Conservation (phyloP, 768 basidiomycete species). For the Macrolepiota albuminosa region DNA sequence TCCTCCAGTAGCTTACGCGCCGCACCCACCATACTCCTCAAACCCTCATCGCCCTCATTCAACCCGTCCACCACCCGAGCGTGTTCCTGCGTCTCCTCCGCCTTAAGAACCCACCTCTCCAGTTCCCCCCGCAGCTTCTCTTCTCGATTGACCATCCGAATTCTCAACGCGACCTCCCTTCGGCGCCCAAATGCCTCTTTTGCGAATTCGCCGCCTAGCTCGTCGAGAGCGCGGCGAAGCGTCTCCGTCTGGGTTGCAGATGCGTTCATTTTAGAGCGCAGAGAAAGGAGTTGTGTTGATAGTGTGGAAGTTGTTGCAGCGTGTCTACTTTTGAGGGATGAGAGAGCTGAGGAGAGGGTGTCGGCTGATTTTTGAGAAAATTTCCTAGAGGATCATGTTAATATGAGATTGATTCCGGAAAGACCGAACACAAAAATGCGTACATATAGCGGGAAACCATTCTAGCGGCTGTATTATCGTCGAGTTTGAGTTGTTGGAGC, state of each 20-base stretch:
- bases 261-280: conserved; percentile 38
- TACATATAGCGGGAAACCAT: conserved; percentile 87
- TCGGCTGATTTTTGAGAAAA: conserved; percentile 78
- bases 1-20: conserved; percentile 21
- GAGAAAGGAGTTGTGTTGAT: conserved; percentile 39
- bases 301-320: conserved; percentile 56
- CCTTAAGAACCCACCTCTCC: conserved; percentile 50
- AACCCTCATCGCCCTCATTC: conserved; percentile 15
- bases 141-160: conserved; percentile 61
- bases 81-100: conserved; percentile 35
- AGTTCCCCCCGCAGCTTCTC: conserved; percentile 53
- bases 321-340: conserved; percentile 56
- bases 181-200: conserved; percentile 71
- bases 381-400: conserved; percentile 43
- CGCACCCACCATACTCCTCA: conserved; percentile 18
- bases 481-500: conserved; percentile 50
- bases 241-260: conserved; percentile 40
- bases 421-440: conserved; percentile 19
- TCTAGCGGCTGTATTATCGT: conserved; percentile 73
- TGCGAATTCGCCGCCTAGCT: conserved; percentile 64
- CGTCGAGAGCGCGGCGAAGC: conserved; percentile 61
- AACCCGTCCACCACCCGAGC: neutral
- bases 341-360: conserved; percentile 56
- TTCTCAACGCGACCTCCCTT: conserved; percentile 61
- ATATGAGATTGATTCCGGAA: neutral